A percentile compares a stretch with the other conserved stretches of the same genome.
Evolutionary conservation across 78 protist species (phyloP).

Genomic region (Dictyostelium citrinum): DNA sequence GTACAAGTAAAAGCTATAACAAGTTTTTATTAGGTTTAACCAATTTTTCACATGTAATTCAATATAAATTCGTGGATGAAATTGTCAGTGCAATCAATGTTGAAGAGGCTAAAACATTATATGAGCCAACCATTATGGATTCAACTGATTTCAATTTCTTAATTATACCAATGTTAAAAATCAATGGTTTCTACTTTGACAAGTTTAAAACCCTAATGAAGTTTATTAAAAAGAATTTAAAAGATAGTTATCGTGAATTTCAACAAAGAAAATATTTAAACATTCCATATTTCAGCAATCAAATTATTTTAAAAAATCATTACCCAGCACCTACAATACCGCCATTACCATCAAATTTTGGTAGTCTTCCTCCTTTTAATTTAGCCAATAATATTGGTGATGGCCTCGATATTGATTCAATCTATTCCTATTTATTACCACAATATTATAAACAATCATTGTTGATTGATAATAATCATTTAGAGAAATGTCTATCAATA

Average conservation of each 20-base stretch:
- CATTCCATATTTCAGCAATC: too few species aligned
- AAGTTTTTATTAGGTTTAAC: not conserved
- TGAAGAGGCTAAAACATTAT: not conserved
- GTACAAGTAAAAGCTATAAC: not conserved
- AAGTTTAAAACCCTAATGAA: not conserved
- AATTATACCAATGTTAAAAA: not conserved
- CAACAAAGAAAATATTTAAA: not conserved
- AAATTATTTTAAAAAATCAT: too few species aligned
- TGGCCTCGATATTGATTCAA: not conserved
- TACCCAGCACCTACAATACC: not conserved
- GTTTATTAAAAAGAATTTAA: not conserved
- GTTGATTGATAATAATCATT: not conserved
- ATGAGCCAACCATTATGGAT: not conserved
- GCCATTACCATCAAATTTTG: not conserved
- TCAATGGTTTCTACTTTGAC: not conserved
- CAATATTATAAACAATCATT: not conserved
- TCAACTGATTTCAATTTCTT: not conserved
- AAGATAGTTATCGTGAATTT: not conserved
- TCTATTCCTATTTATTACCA: not conserved
- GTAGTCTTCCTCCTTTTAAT: not conserved
- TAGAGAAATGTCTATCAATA: not conserved
- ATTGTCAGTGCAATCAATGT: not conserved
- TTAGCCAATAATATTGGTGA: not conserved
- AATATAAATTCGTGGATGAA: not conserved
- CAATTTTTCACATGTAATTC: not conserved